Percentiles rank a stretch among this genome's conserved stretches.
These are phyloP conservation scores for Candida hispaniensis DNA, from an alignment of 805 yeast genomes.

Conservation along the genomic window DNA sequence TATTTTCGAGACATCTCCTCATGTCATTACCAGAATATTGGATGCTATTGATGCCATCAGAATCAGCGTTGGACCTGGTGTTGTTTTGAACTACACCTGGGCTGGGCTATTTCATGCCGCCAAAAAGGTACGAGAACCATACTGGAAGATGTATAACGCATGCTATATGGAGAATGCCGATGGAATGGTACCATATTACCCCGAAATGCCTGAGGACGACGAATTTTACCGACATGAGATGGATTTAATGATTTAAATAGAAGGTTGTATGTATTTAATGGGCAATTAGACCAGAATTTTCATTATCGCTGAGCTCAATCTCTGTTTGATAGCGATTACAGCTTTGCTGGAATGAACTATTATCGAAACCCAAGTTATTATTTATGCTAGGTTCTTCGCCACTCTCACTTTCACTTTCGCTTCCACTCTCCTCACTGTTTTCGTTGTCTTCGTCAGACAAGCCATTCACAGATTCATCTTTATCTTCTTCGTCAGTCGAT, in stretches of 20 bases:
- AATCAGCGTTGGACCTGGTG: slow-evolving; percentile 64
- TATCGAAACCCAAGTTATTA: too few relatives aligned
- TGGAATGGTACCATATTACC: slow-evolving; percentile 74
- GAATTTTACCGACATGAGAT: slow-evolving; percentile 40
- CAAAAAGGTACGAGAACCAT: slow-evolving; percentile 66
- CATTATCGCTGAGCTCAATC: too few relatives aligned
- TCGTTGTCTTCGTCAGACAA: slow-evolving; percentile 20
- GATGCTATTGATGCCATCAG: slow-evolving; percentile 72
- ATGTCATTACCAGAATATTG: slow-evolving; percentile 70
- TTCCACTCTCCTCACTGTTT: slow-evolving; percentile 24
- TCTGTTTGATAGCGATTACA: too few relatives aligned
- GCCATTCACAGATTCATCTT: too few relatives aligned
- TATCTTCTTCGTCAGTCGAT: slow-evolving; percentile 18
- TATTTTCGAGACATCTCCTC: slow-evolving; percentile 89
- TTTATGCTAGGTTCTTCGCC: slow-evolving; percentile 29
- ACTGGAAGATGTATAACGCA: slow-evolving; percentile 73
- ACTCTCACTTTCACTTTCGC: slow-evolving; percentile 25
- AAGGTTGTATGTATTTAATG: too few relatives aligned
- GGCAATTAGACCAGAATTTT: too few relatives aligned
- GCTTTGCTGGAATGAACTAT: too few relatives aligned
- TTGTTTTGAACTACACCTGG: slow-evolving; percentile 65
- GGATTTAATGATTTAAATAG: slow-evolving; percentile 36
- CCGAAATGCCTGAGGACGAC: slow-evolving; percentile 29
- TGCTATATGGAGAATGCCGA: slow-evolving; percentile 67
- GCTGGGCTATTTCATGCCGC: slow-evolving; percentile 93